phyloP scores from a whole-genome alignment of 306 rosid genomes.

The peach (Prunus persica) region Prunus_persica_NCBIv2 NC_034010.1:13547001-13547500 shows the following conservation, averaged over 20 bases:
- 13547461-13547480: too few relatives aligned
- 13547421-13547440: too few relatives aligned
- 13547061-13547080: conserved; percentile 6
- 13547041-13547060: conserved; percentile 77
- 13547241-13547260: not conserved
- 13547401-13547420: too few relatives aligned
- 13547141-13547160: not conserved
- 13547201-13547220: not conserved
- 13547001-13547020: conserved; percentile 78
- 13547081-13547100: not conserved
- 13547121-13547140: not conserved
- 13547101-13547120: not conserved
- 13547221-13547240: not conserved
- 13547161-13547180: not conserved
- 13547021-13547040: conserved; percentile 63
- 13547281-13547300: too few relatives aligned
- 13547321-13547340: not conserved
- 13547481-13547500: too few relatives aligned
- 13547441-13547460: too few relatives aligned
- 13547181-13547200: not conserved
- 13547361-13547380: too few relatives aligned
- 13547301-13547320: not conserved
- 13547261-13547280: not conserved
- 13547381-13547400: too few relatives aligned
- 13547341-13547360: too few relatives aligned